A percentile compares a stretch with the other conserved stretches of the same genome.
phyloP scores from a whole-genome alignment of 345 rosid genomes.

The Noccaea bulbosa region DNA sequence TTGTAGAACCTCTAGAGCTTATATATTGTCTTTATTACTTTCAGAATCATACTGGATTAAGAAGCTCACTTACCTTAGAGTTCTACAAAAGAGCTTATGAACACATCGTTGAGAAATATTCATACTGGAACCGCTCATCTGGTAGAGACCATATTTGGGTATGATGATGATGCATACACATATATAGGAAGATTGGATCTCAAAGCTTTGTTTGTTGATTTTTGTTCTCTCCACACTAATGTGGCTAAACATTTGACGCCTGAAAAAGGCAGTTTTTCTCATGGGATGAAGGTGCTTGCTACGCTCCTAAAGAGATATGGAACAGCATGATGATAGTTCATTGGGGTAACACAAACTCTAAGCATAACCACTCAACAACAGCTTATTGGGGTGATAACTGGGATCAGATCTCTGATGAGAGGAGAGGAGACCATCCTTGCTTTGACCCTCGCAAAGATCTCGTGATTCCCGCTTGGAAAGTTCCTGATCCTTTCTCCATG shows the following conservation, averaged over 20 bases:
- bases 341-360: slow-evolving; percentile 97
- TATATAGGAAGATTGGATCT: not conserved
- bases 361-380: slow-evolving; percentile 92
- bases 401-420: slow-evolving; percentile 68
- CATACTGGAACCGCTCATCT: slow-evolving; percentile 84
- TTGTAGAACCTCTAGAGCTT: slow-evolving; percentile 23
- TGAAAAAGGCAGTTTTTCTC: slow-evolving; percentile 84
- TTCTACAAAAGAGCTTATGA: slow-evolving; percentile 76
- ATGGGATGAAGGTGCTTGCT: slow-evolving; percentile 99
- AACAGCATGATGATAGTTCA: slow-evolving; percentile 97
- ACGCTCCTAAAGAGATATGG: slow-evolving; percentile 99
- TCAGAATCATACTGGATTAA: slow-evolving; percentile 77
- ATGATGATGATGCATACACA: slow-evolving; percentile 41
- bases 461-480: slow-evolving; percentile 97
- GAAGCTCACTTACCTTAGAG: slow-evolving; percentile 94
- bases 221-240: slow-evolving; percentile 39
- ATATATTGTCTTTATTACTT: slow-evolving; percentile 33
- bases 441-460: slow-evolving; percentile 95
- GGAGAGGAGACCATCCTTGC: slow-evolving; percentile 93
- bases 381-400: slow-evolving; percentile 93
- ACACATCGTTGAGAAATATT: slow-evolving; percentile 66
- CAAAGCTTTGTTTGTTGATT: slow-evolving; percentile 9
- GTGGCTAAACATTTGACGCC: slow-evolving; percentile 38
- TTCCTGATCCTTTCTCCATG: slow-evolving; percentile 65
- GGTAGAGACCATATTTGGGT: slow-evolving; percentile 99